Evolutionary conservation across 2,329 filamentous ascomycete genomes (phyloP), one percentile per base, ranked within the genome.

Genomic region (Bipolaris zeicola): DNA sequence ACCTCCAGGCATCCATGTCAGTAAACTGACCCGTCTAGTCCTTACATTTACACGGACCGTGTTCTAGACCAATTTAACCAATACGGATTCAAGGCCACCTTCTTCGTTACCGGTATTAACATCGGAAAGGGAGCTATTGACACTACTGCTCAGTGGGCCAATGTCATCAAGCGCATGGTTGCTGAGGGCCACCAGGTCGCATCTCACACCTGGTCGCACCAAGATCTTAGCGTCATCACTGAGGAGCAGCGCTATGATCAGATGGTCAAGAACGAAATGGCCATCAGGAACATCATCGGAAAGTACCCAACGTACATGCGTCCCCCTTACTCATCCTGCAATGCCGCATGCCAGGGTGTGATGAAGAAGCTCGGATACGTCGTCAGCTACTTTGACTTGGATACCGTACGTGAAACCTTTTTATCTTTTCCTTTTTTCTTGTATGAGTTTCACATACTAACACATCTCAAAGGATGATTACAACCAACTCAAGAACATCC

Each of bases 31-130:
- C 7, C 18, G 16, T n/a, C 4, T 13, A 58, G 57, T 0, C 87
- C 87, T 24, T 75, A 85, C 63, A 76, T 81, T 22, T 89, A 87
- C 72, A 90, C 87, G 1, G 75, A 77, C 42, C 81, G 84, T 52
- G 80, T 90, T 8, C 79, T 89, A 4, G 83, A 89, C 66, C 79
- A 86, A 50, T 80, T 89, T 33, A 78, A 77, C 24, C 84, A 39
- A 14, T 63, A 87, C 62, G 77, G 81, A 16, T 86, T 85, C 34
- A 87, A 85, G 62, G 87, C 86, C 0, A 90, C 88, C 0, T 90
- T 90, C 73, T 89, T 89, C 70, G 78, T 89, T 51, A 86, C 82
- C 5, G 83, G 83, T 10, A 83, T 79, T 69, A 85, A 84, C 71
- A 74, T 81, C n/a, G 80, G 79, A 51, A 85, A 85, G 70, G 83